phyloP scores from a whole-genome alignment of 1,284 basidiomycete species.

The Ustilago loliicola region DNA sequence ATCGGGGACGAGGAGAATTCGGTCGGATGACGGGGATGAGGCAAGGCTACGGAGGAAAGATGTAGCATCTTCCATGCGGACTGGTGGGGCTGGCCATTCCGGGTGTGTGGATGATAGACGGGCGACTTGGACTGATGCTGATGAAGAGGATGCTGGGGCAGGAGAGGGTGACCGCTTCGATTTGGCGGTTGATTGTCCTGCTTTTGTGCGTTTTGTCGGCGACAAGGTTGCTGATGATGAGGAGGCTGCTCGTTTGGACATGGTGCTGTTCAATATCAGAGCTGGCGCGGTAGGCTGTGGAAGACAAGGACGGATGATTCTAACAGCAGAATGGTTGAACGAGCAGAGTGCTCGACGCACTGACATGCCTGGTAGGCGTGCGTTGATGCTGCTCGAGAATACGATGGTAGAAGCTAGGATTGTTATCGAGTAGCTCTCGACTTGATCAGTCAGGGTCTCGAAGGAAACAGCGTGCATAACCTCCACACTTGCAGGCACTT shows the following conservation, averaged over 20 bases:
- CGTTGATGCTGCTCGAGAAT: background rate
- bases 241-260: constrained; percentile 24
- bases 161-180: constrained; percentile 4
- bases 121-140: constrained; percentile 23
- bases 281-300: background rate
- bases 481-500: constrained; percentile 12
- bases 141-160: background rate
- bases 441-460: constrained; percentile 18
- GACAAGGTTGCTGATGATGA: background rate
- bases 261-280: background rate
- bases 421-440: background rate
- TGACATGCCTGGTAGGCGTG: constrained; percentile 1
- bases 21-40: constrained; percentile 17
- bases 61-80: constrained; percentile 30
- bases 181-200: background rate
- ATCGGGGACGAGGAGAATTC: constrained; percentile 53
- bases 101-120: constrained; percentile 24
- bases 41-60: constrained; percentile 31
- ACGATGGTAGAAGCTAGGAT: background rate
- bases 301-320: background rate
- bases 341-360: constrained; percentile 4
- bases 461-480: background rate
- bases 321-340: background rate
- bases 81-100: constrained; percentile 46
- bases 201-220: constrained; percentile 10